phyloP scores from a whole-genome alignment of 176 grass and related monocot genomes.

The Aegilops tauschii region DNA sequence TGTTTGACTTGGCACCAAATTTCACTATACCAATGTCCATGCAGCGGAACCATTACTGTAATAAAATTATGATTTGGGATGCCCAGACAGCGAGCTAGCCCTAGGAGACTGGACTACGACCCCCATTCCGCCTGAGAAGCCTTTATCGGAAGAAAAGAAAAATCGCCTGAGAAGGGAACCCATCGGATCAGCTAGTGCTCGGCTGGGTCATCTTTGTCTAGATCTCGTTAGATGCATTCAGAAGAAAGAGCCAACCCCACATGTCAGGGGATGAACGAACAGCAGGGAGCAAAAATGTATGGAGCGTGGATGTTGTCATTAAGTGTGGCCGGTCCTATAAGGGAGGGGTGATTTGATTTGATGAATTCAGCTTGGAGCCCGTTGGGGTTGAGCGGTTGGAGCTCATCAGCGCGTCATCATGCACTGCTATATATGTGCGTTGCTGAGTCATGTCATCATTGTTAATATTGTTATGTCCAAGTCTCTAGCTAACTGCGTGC shows the following conservation, averaged over 20 bases:
- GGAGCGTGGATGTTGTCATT: neutral
- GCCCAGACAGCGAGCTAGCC: neutral
- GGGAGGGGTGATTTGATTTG: neutral
- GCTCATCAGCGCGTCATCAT: conserved; percentile 36
- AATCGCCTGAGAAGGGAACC: neutral
- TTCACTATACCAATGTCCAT: neutral
- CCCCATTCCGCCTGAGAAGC: too few relatives aligned
- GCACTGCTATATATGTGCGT: conserved; percentile 23
- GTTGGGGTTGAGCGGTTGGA: neutral
- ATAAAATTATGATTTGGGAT: neutral
- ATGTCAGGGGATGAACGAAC: neutral
- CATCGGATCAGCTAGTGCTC: neutral
- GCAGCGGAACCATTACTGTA: neutral
- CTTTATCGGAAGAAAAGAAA: too few relatives aligned
- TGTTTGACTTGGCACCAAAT: conserved; percentile 15
- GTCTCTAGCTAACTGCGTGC: neutral
- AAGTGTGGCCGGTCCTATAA: conserved; percentile 29
- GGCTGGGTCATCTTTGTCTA: neutral
- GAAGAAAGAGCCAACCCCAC: neutral
- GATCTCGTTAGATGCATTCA: neutral
- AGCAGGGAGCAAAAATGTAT: neutral
- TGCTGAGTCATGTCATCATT: conserved; percentile 29
- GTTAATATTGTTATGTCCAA: neutral
- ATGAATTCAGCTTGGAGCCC: neutral
- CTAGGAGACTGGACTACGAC: neutral